A percentile compares a stretch with the other conserved stretches of the same genome.
phyloP scores from a whole-genome alignment of 441 rosid genomes.

The Metrosideros polymorpha region DNA sequence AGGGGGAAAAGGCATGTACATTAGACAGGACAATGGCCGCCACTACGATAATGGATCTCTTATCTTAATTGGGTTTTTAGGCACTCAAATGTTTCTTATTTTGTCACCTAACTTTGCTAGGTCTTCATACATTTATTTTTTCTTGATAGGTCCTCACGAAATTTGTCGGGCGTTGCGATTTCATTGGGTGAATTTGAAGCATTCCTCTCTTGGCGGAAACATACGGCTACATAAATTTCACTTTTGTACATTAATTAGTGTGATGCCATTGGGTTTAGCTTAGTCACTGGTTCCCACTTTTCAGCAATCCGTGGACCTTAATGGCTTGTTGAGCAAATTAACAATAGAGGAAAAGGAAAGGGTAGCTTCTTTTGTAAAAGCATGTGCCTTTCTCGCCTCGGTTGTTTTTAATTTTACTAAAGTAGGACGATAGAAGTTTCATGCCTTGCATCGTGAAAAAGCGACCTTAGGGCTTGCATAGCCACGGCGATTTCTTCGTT shows the following conservation, averaged over 20 bases:
- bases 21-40: background rate
- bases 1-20: background rate
- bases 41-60: background rate
- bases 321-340: background rate
- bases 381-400: background rate
- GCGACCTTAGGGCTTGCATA: background rate
- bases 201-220: background rate
- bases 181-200: background rate
- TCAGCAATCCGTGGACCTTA: background rate
- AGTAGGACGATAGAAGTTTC: background rate
- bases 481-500: background rate
- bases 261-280: background rate
- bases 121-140: background rate
- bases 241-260: background rate
- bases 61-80: background rate
- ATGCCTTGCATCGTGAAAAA: background rate
- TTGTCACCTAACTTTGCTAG: background rate
- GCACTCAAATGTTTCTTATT: background rate
- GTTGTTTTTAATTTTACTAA: background rate
- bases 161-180: background rate
- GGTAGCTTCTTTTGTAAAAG: background rate
- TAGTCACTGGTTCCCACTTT: background rate
- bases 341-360: background rate
- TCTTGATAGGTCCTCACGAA: background rate
- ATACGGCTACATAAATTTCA: background rate